Percentiles rank a stretch among this genome's conserved stretches.
Evolutionary conservation across 495 filamentous ascomycete genomes (phyloP).

Genomic region (Daldinia vernicosa): DNA sequence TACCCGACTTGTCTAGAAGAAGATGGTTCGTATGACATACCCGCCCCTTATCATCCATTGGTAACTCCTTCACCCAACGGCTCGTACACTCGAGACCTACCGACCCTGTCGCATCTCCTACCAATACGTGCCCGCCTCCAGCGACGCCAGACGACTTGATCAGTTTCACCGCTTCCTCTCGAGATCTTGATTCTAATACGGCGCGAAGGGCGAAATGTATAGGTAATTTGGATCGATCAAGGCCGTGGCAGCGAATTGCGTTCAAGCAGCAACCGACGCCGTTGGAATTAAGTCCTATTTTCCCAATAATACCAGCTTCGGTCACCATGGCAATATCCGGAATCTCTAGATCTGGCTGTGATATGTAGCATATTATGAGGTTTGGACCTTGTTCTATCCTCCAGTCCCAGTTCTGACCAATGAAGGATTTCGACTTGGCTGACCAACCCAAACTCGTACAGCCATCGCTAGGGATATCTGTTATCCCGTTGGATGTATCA

Average conservation of each 20-base stretch:
- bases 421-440: conserved; percentile 44
- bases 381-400: conserved; percentile 64
- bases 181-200: conserved; percentile 65
- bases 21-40: conserved; percentile 74
- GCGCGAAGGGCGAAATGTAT: conserved; percentile 70
- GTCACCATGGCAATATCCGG: conserved; percentile 54
- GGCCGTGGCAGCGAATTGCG: conserved; percentile 68
- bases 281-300: conserved; percentile 71
- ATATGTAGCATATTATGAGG: conserved; percentile 59
- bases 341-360: conserved; percentile 37
- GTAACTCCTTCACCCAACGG: conserved; percentile 60
- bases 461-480: conserved; percentile 57
- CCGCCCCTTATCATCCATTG: conserved; percentile 55
- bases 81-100: conserved; percentile 68
- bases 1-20: conserved; percentile 47
- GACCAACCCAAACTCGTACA: conserved; percentile 68
- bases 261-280: conserved; percentile 75
- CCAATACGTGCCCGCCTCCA: conserved; percentile 67
- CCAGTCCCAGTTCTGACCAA: conserved; percentile 79
- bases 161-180: conserved; percentile 58
- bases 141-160: conserved; percentile 66
- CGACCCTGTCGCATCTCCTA: conserved; percentile 63
- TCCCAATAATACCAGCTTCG: conserved; percentile 76
- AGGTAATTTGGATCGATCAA: conserved; percentile 63
- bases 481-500: conserved; percentile 5